Percentiles rank a stretch among this genome's conserved stretches.
phyloP scores from a whole-genome alignment of 2,329 filamentous ascomycete genomes.

The Incumbomyces delicatus region DNA sequence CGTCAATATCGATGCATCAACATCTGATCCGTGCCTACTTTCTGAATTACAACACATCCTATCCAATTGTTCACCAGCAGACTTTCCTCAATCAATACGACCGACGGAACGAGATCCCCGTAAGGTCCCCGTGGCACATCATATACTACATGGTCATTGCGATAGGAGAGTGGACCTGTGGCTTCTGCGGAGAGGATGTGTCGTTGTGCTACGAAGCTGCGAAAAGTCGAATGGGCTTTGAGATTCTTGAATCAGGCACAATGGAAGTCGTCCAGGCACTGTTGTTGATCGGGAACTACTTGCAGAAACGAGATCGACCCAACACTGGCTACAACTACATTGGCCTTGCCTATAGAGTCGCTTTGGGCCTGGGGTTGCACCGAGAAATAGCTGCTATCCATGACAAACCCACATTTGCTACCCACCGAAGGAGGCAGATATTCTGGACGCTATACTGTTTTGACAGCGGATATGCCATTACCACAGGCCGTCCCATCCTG shows the following conservation, averaged over 20 bases:
- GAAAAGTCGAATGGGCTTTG: slow-evolving; percentile 28
- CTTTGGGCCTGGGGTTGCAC: slow-evolving; percentile 42
- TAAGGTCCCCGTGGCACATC: slow-evolving; percentile 36
- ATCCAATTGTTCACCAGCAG: slow-evolving; percentile 40
- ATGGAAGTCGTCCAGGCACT: slow-evolving; percentile 39
- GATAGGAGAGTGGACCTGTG: slow-evolving; percentile 36
- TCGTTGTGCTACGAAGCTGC: slow-evolving; percentile 38
- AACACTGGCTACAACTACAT: slow-evolving; percentile 43
- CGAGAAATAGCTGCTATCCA: slow-evolving; percentile 36
- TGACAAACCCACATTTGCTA: slow-evolving; percentile 35
- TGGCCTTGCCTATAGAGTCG: slow-evolving; percentile 40
- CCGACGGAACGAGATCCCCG: slow-evolving; percentile 33
- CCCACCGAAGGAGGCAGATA: slow-evolving; percentile 31
- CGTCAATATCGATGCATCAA: too few relatives aligned
- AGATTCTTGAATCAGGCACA: slow-evolving; percentile 39
- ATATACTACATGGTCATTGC: slow-evolving; percentile 38
- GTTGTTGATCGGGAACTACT: slow-evolving; percentile 38
- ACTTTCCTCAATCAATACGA: slow-evolving; percentile 40
- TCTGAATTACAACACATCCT: slow-evolving; percentile 36
- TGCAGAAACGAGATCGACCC: slow-evolving; percentile 42
- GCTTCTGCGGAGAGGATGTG: slow-evolving; percentile 34
- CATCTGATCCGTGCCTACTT: slow-evolving; percentile 31
- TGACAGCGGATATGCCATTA: slow-evolving; percentile 39
- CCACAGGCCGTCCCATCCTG: slow-evolving; percentile 39
- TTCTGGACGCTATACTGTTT: slow-evolving; percentile 39